Evolutionary conservation across 2,329 filamentous ascomycete species (phyloP).

Genomic region (Fusarium incarnatum): DNA sequence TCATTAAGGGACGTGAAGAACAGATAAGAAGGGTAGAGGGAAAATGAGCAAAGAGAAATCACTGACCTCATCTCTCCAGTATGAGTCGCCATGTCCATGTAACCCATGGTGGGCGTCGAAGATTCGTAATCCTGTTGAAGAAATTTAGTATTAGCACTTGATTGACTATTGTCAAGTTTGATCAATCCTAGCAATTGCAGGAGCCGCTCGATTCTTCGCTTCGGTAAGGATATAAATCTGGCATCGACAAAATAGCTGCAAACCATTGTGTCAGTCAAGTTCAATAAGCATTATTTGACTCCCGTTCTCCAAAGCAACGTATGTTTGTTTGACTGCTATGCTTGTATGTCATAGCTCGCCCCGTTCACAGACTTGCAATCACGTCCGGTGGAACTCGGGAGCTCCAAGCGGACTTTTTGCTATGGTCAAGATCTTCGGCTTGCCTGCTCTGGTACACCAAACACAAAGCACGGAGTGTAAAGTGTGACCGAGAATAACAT

Average conservation of each 20-base stretch:
- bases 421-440: conserved; percentile 24
- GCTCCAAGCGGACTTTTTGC: conserved; percentile 13
- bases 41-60: conserved; percentile 32
- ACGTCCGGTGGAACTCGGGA: conserved; percentile 34
- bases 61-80: conserved; percentile 67
- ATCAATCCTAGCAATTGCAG: conserved; percentile 2
- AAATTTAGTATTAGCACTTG: conserved; percentile 39
- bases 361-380: conserved; percentile 23
- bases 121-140: conserved; percentile 66
- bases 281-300: neutral
- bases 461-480: conserved; percentile 22
- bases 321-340: conserved; percentile 26
- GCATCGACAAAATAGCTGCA: neutral
- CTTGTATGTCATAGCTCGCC: conserved; percentile 15
- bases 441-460: conserved; percentile 23
- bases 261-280: conserved; percentile 15
- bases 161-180: conserved; percentile 12
- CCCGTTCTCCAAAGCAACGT: neutral
- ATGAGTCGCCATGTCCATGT: conserved; percentile 63
- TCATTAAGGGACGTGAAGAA: neutral
- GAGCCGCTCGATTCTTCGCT: conserved; percentile 13
- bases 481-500: conserved; percentile 25
- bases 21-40: neutral
- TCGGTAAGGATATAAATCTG: neutral
- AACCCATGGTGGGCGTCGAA: conserved; percentile 65